Conservation (phyloP, 129 eudicot genomes). For the Tagetes erecta region DNA sequence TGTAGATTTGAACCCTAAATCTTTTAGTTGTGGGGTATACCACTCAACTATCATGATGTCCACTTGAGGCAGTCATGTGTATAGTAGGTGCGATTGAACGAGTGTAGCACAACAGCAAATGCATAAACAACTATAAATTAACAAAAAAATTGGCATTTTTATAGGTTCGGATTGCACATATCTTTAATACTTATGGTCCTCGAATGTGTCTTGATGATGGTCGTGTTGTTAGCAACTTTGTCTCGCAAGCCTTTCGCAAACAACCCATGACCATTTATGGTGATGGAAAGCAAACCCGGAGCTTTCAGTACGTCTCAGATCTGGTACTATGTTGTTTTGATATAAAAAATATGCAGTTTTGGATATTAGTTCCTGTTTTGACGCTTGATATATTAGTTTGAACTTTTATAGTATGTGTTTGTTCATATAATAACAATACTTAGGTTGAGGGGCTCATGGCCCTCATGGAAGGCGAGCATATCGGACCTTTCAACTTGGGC, state of each 20-base stretch:
- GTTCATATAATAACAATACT: background rate
- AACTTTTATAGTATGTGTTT: background rate
- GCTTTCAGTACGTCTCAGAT: conserved; percentile 83
- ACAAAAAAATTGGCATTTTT: conserved; percentile 2
- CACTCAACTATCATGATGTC: too few species aligned
- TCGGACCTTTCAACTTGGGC: conserved; percentile 88
- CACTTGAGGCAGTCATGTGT: too few species aligned
- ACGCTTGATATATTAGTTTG: background rate
- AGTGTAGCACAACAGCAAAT: too few species aligned
- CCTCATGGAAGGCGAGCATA: conserved; percentile 78
- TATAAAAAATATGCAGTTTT: background rate
- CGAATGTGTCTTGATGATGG: conserved; percentile 87
- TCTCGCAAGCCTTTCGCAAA: conserved; percentile 78
- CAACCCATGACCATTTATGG: conserved; percentile 82
- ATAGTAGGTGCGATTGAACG: background rate
- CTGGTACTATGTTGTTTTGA: conserved; percentile 45
- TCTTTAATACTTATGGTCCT: conserved; percentile 84
- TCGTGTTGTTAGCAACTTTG: conserved; percentile 89
- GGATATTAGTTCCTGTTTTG: background rate
- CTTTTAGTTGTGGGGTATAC: too few species aligned
- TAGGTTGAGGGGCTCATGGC: conserved; percentile 79
- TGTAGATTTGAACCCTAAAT: too few species aligned
- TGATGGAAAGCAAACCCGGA: conserved; percentile 86
- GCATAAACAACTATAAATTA: conserved; percentile 6
- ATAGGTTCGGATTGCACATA: conserved; percentile 88